phyloP scores from a whole-genome alignment of 1,139 yeast genomes.

The Kurtzmaniella quercitrusa region DNA sequence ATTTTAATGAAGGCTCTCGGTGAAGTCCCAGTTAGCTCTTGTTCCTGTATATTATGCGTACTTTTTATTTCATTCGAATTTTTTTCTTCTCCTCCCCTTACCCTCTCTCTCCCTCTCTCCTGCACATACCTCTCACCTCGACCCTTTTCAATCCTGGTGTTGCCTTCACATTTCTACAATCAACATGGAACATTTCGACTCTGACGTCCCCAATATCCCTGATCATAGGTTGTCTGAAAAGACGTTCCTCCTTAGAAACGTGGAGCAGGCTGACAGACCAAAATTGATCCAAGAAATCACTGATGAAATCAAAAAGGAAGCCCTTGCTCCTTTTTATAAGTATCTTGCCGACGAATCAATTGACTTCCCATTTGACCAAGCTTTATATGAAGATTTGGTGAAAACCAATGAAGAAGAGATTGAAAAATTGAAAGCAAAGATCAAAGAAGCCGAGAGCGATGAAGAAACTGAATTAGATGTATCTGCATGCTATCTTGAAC shows the following conservation, averaged over 20 bases:
- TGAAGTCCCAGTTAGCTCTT: too few relatives aligned
- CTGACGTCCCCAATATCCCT: slow-evolving; percentile 64
- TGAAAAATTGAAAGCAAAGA: slow-evolving; percentile 52
- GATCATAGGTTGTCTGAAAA: slow-evolving; percentile 75
- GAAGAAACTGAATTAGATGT: slow-evolving; percentile 89
- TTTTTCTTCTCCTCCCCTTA: too few relatives aligned
- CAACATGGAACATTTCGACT: slow-evolving; percentile 33
- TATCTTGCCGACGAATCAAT: slow-evolving; percentile 49
- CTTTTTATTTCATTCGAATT: too few relatives aligned
- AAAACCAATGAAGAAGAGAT: slow-evolving; percentile 53
- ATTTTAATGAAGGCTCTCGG: too few relatives aligned
- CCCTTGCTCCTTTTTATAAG: slow-evolving; percentile 83
- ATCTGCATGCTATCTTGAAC: slow-evolving; percentile 68
- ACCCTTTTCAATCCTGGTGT: not conserved
- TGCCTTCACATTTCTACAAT: not conserved
- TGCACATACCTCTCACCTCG: not conserved
- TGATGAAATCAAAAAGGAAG: slow-evolving; percentile 51
- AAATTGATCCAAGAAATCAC: slow-evolving; percentile 45
- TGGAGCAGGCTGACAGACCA: slow-evolving; percentile 16
- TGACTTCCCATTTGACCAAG: slow-evolving; percentile 53
- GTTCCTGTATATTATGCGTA: too few relatives aligned
- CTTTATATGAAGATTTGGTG: slow-evolving; percentile 47
- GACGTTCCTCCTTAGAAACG: slow-evolving; percentile 56
- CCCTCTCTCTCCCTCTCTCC: not conserved
- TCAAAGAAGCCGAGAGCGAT: slow-evolving; percentile 74